A percentile compares a stretch with the other conserved stretches of the same genome.
Evolutionary conservation across 2,329 filamentous ascomycete genomes (phyloP).

Genomic region (Pezicula radicicola): DNA sequence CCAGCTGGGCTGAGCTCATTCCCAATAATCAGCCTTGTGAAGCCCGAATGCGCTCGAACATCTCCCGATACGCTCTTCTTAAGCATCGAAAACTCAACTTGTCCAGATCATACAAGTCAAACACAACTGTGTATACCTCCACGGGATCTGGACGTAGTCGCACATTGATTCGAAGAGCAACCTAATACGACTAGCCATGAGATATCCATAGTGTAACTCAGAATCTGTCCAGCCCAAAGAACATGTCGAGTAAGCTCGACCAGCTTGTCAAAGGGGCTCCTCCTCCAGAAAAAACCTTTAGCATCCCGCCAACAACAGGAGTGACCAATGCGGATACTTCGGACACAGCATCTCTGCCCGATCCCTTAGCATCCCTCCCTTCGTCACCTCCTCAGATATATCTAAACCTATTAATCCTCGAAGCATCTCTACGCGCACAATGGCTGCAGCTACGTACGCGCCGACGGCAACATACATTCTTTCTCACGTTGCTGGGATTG

Average conservation of each 20-base stretch:
- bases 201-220: slow-evolving; percentile 9
- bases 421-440: slow-evolving; percentile 88
- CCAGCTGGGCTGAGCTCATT: too few relatives aligned
- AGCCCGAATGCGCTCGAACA: too few relatives aligned
- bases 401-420: slow-evolving; percentile 94
- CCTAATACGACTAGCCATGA: slow-evolving; percentile 8
- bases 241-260: slow-evolving; percentile 49
- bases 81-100: too few relatives aligned
- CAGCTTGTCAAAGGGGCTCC: slow-evolving; percentile 91
- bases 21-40: too few relatives aligned
- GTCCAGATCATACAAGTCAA: too few relatives aligned
- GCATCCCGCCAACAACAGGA: slow-evolving; percentile 32
- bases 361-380: slow-evolving; percentile 29
- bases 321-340: slow-evolving; percentile 29
- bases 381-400: slow-evolving; percentile 63
- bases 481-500: slow-evolving; percentile 71
- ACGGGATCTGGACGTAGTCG: background rate
- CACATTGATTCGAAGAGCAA: background rate
- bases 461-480: slow-evolving; percentile 89
- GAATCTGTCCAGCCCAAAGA: background rate
- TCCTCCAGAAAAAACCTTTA: slow-evolving; percentile 47
- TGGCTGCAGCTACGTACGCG: slow-evolving; percentile 88
- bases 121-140: background rate
- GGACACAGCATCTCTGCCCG: slow-evolving; percentile 28
- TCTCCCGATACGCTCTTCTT: too few relatives aligned